A percentile compares a stretch with the other conserved stretches of the same genome.
Conservation (phyloP, 23 red algal species). For the Gracilaria domingensis region DNA sequence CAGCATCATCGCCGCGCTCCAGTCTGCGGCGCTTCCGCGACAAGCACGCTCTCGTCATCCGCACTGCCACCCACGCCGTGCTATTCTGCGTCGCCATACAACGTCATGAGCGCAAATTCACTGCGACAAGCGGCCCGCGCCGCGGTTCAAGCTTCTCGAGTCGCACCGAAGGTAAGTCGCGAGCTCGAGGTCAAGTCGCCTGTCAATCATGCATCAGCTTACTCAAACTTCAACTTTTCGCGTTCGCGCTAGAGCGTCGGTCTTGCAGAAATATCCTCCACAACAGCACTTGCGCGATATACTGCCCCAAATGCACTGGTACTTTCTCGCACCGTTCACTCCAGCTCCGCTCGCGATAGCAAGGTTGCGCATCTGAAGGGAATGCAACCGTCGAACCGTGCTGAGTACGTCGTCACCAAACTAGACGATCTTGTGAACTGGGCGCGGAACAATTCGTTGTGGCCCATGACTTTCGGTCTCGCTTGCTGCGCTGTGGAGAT, state of each 20-base stretch:
- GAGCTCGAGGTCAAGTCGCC: not conserved
- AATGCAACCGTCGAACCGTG: slow-evolving; percentile 71
- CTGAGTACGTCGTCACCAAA: slow-evolving; percentile 84
- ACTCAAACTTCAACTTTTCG: not conserved
- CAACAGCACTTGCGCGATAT: not conserved
- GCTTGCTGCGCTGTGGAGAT: slow-evolving; percentile 99
- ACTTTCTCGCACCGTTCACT: slow-evolving; percentile 58
- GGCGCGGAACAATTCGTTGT: slow-evolving; percentile 95
- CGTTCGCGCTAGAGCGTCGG: not conserved
- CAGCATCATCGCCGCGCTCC: no score
- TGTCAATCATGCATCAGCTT: not conserved
- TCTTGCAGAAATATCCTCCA: slow-evolving; percentile 36
- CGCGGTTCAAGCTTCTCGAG: not conserved
- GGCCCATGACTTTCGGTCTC: slow-evolving; percentile 99
- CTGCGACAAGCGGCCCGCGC: slow-evolving; percentile 8
- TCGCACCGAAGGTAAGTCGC: slow-evolving; percentile 8
- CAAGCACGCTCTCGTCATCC: no score
- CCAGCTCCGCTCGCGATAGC: slow-evolving; percentile 72
- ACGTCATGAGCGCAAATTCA: slow-evolving; percentile 8
- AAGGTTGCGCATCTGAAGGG: slow-evolving; percentile 68
- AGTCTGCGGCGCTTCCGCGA: no score
- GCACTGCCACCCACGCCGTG: no score
- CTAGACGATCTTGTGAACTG: slow-evolving; percentile 91
- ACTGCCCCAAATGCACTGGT: slow-evolving; percentile 19
- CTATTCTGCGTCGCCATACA: not conserved